phyloP scores from a whole-genome alignment of 495 filamentous ascomycete species.

The Glarea lozoyensis region DNA sequence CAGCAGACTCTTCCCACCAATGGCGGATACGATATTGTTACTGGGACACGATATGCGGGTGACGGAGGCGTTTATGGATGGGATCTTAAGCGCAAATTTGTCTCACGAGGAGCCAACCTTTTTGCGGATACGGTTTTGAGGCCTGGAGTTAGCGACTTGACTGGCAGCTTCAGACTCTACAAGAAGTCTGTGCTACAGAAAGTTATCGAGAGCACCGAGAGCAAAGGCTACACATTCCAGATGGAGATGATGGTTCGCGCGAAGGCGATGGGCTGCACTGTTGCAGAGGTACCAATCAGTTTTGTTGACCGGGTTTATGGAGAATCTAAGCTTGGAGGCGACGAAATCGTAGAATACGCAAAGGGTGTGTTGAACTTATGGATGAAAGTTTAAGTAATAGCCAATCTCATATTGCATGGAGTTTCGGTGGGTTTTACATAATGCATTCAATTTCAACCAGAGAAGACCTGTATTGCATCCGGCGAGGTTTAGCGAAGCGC shows the following conservation, averaged over 20 bases:
- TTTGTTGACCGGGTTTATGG: slow-evolving; percentile 96
- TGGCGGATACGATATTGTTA: slow-evolving; percentile 87
- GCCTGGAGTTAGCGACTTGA: slow-evolving; percentile 94
- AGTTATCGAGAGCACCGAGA: slow-evolving; percentile 82
- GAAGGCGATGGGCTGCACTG: slow-evolving; percentile 82
- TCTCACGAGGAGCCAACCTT: slow-evolving; percentile 83
- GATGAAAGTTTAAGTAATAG: slow-evolving; percentile 66
- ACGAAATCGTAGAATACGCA: slow-evolving; percentile 96
- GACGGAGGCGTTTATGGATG: slow-evolving; percentile 92
- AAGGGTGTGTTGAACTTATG: slow-evolving; percentile 88
- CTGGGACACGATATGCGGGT: slow-evolving; percentile 85
- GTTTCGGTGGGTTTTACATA: no score
- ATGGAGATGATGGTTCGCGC: slow-evolving; percentile 88
- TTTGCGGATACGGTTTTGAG: slow-evolving; percentile 86
- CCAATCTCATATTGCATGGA: no score
- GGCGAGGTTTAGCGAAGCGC: no score
- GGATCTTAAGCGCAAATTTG: slow-evolving; percentile 95
- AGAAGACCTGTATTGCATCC: no score
- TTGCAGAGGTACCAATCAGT: slow-evolving; percentile 89
- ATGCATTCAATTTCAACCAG: no score
- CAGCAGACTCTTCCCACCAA: no score
- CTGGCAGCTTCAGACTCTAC: slow-evolving; percentile 89
- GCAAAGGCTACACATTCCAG: slow-evolving; percentile 96
- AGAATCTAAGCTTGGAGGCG: slow-evolving; percentile 86
- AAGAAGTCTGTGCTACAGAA: slow-evolving; percentile 83